A percentile compares a stretch with the other conserved stretches of the same genome.
Evolutionary conservation across 2,329 filamentous ascomycete species (phyloP).

Genomic region (Magnaporthiopsis rhizophila): DNA sequence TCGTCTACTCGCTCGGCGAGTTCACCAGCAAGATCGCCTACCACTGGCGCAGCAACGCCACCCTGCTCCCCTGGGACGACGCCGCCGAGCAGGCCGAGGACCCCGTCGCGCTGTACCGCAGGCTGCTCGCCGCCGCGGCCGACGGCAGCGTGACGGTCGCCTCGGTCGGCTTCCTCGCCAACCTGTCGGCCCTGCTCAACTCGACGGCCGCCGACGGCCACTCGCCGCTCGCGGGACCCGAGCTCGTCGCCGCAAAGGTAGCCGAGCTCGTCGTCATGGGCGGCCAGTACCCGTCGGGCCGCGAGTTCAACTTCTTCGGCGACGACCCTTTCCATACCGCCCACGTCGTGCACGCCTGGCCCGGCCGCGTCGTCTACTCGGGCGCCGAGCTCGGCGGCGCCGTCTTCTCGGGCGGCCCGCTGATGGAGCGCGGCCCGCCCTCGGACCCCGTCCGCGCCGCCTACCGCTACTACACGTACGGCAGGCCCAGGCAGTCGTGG

Average conservation of each 20-base stretch:
- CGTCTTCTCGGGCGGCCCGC: slow-evolving; percentile 29
- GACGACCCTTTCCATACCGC: slow-evolving; percentile 27
- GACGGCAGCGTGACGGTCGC: slow-evolving; percentile 35
- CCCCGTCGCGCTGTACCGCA: slow-evolving; percentile 37
- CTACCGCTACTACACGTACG: slow-evolving; percentile 30
- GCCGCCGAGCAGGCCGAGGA: slow-evolving; percentile 28
- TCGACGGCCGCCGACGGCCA: slow-evolving; percentile 30
- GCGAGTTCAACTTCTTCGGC: slow-evolving; percentile 41
- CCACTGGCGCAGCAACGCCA: slow-evolving; percentile 28
- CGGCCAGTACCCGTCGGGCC: slow-evolving; percentile 37
- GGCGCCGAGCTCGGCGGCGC: slow-evolving; percentile 34
- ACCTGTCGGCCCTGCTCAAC: slow-evolving; percentile 37
- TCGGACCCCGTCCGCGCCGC: slow-evolving; percentile 28
- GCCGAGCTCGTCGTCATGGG: slow-evolving; percentile 44
- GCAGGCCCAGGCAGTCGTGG: slow-evolving; percentile 27
- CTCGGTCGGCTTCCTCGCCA: slow-evolving; percentile 37
- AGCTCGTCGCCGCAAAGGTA: slow-evolving; percentile 36
- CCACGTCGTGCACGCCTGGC: slow-evolving; percentile 39
- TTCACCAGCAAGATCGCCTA: slow-evolving; percentile 38
- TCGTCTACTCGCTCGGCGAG: slow-evolving; percentile 30
- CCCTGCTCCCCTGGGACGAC: slow-evolving; percentile 23
- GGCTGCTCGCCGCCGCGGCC: slow-evolving; percentile 28
- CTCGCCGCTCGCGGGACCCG: slow-evolving; percentile 29
- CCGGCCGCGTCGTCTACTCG: slow-evolving; percentile 29
- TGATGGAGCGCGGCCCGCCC: slow-evolving; percentile 23